Evolutionary conservation across 83 land plant genomes (phyloP).

Genomic region (Thuja plicata): DNA sequence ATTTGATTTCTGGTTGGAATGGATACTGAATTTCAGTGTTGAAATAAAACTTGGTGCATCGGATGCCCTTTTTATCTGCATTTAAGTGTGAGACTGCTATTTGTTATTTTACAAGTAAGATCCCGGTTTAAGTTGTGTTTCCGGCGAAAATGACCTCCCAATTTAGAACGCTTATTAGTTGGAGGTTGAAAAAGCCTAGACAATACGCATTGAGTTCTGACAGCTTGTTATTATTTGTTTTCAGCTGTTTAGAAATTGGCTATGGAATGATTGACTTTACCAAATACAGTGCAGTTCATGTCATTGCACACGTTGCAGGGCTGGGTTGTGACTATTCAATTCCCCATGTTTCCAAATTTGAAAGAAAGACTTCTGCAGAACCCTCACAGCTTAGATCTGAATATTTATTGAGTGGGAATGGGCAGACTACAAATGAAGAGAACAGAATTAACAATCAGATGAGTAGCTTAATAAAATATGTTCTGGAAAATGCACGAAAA

Average conservation of each 20-base stretch:
- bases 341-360: neutral
- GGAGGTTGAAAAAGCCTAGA: neutral
- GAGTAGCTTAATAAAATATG: neutral
- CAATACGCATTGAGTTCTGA: neutral
- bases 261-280: conserved; percentile 6
- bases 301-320: conserved; percentile 5
- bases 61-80: neutral
- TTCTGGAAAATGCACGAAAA: conserved; percentile 5
- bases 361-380: neutral
- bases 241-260: conserved; percentile 9
- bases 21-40: neutral
- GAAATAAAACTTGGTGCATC: neutral
- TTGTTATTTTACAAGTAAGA: neutral
- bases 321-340: neutral
- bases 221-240: neutral
- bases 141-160: neutral
- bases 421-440: neutral
- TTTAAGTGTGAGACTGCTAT: neutral
- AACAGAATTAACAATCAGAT: neutral
- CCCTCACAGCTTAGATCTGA: neutral
- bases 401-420: neutral
- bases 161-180: neutral
- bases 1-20: neutral
- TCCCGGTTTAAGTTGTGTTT: neutral
- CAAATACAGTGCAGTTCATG: neutral